Conservation (phyloP, 2,329 filamentous ascomycete genomes). For the Ophiostoma himal-ulmi region DNA sequence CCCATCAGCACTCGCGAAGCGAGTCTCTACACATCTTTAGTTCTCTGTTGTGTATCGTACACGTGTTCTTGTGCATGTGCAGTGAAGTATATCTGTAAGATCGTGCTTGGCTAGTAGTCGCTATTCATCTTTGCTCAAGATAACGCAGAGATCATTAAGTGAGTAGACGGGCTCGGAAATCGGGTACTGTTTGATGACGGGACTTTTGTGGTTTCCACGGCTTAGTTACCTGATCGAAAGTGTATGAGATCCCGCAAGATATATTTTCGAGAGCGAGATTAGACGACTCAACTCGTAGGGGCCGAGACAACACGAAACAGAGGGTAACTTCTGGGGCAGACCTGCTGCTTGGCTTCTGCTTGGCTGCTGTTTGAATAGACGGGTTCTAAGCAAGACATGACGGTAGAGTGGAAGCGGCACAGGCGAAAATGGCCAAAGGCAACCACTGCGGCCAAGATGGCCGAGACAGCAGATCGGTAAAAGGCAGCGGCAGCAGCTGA, state of each 20-base stretch:
- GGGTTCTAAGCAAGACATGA: not conserved
- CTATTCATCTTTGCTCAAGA: not conserved
- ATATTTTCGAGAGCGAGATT: not conserved
- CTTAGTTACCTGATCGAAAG: not conserved
- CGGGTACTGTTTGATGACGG: not conserved
- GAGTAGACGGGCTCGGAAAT: not conserved
- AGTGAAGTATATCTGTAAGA: not conserved
- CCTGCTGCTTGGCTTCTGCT: not conserved
- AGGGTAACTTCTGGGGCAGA: not conserved
- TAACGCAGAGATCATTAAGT: not conserved
- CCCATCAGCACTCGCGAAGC: not conserved
- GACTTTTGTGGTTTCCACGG: not conserved
- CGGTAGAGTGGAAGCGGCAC: not conserved
- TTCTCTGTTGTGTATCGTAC: not conserved
- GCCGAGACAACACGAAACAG: conserved; percentile 19
- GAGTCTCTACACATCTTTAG: not conserved
- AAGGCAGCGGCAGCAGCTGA: not conserved
- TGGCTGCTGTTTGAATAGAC: conserved; percentile 2
- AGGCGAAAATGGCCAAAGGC: not conserved
- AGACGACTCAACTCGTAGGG: not conserved
- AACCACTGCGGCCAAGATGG: not conserved
- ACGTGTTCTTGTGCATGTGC: not conserved
- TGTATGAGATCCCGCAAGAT: not conserved
- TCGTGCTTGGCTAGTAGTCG: not conserved
- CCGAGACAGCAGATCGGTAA: not conserved